Percentiles rank a stretch among this genome's conserved stretches.
Conservation (phyloP, 2,329 filamentous ascomycete species). For the Pseudopyricularia cyperi region DNA sequence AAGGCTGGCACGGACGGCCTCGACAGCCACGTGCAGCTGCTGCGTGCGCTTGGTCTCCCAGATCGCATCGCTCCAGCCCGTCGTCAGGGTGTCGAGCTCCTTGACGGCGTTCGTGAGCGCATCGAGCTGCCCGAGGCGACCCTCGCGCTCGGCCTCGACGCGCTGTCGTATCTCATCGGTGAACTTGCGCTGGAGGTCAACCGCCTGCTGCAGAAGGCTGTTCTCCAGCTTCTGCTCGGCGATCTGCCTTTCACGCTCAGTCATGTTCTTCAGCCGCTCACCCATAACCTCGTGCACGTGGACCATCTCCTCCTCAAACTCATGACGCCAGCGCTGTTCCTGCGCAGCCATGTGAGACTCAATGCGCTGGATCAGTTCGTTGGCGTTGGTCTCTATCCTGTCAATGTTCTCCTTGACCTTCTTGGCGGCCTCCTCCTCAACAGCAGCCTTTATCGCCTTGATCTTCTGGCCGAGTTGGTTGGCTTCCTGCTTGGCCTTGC, state of each 20-base stretch:
- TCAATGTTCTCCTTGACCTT: slow-evolving; percentile 59
- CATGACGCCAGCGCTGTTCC: slow-evolving; percentile 70
- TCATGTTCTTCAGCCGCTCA: slow-evolving; percentile 62
- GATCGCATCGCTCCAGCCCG: slow-evolving; percentile 81
- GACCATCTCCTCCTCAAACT: slow-evolving; percentile 78
- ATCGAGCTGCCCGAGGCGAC: slow-evolving; percentile 73
- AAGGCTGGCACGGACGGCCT: slow-evolving; percentile 77
- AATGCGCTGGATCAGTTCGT: slow-evolving; percentile 76
- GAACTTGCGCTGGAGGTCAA: slow-evolving; percentile 78
- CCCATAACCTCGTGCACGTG: slow-evolving; percentile 68
- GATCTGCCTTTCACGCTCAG: slow-evolving; percentile 67
- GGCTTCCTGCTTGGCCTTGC: slow-evolving; percentile 77
- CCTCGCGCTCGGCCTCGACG: slow-evolving; percentile 79
- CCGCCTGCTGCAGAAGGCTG: slow-evolving; percentile 77
- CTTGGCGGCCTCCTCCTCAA: slow-evolving; percentile 58
- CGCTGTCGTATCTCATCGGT: slow-evolving; percentile 62
- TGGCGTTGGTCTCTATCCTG: slow-evolving; percentile 78
- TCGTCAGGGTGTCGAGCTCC: slow-evolving; percentile 77
- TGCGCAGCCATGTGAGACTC: slow-evolving; percentile 72
- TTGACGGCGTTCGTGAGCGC: slow-evolving; percentile 66
- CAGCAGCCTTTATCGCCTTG: slow-evolving; percentile 54
- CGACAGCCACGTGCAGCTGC: slow-evolving; percentile 89
- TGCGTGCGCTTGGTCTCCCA: slow-evolving; percentile 87
- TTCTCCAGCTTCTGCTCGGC: slow-evolving; percentile 76
- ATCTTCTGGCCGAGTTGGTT: slow-evolving; percentile 69